Evolutionary conservation across 2,329 filamentous ascomycete genomes (phyloP).

Genomic region (Periconia sp.): DNA sequence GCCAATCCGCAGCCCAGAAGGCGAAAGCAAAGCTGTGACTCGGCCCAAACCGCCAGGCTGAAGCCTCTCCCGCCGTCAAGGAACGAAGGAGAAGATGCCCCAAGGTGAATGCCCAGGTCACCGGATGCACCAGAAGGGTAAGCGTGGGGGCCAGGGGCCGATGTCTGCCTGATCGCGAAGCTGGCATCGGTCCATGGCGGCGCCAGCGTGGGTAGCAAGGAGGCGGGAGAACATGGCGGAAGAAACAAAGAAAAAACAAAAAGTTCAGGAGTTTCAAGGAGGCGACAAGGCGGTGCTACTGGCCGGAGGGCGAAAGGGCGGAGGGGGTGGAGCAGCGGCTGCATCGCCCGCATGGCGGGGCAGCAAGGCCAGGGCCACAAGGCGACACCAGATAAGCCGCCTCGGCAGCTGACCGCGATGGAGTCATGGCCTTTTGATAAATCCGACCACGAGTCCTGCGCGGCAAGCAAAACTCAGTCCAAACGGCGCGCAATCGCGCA

Average conservation of each 20-base stretch:
- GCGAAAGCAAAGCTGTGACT: slow-evolving; percentile 4
- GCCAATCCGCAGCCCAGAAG: slow-evolving; percentile 18
- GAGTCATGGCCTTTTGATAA: background rate
- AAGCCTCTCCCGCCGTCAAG: no score
- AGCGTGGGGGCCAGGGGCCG: slow-evolving; percentile 27
- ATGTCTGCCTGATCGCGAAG: slow-evolving; percentile 20
- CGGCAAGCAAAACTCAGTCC: slow-evolving; percentile 3
- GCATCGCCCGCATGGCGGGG: slow-evolving; percentile 10
- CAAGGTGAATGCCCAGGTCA: slow-evolving; percentile 29
- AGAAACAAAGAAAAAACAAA: slow-evolving; percentile 7
- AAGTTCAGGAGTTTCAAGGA: slow-evolving; percentile 5
- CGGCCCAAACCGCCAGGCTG: slow-evolving; percentile 27
- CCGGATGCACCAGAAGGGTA: slow-evolving; percentile 27
- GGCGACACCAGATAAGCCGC: slow-evolving; percentile 12
- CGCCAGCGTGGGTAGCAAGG: slow-evolving; percentile 5
- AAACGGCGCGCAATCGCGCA: slow-evolving; percentile 16
- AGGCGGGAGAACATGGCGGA: slow-evolving; percentile 6
- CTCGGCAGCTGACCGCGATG: background rate
- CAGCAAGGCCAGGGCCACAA: slow-evolving; percentile 1
- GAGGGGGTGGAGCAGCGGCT: slow-evolving; percentile 4
- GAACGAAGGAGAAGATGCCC: slow-evolving; percentile 7
- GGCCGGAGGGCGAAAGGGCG: slow-evolving; percentile 6
- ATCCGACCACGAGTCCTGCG: background rate
- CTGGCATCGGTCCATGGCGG: slow-evolving; percentile 3
- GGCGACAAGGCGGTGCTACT: slow-evolving; percentile 12